Conservation (phyloP, 345 rosid genomes). For the Melaleuca quinquenervia region DNA sequence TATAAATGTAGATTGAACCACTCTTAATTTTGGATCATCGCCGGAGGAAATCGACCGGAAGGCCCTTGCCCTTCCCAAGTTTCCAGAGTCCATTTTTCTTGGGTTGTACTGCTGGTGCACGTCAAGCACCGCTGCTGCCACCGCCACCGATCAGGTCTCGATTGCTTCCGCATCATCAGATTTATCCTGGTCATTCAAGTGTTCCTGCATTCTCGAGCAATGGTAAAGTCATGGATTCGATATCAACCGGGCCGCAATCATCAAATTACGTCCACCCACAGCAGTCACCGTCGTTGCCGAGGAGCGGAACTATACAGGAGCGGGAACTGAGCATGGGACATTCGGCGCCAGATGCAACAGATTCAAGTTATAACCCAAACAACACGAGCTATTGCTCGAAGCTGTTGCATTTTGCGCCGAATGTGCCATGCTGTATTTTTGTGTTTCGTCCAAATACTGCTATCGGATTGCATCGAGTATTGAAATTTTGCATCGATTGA, state of each 20-base stretch:
- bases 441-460: no score
- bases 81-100: background rate
- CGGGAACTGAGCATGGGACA: background rate
- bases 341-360: accelerated
- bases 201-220: no score
- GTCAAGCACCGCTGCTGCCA: background rate
- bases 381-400: background rate
- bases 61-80: background rate
- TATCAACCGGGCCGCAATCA: no score
- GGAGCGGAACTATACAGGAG: background rate
- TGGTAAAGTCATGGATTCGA: no score
- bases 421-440: no score
- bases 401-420: no score
- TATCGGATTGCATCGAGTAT: no score
- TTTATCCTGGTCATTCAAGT: background rate
- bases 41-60: background rate
- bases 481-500: no score
- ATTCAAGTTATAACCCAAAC: background rate
- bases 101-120: background rate
- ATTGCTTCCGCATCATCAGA: background rate
- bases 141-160: no score
- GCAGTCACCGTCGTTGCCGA: background rate
- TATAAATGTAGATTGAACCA: background rate
- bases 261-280: background rate
- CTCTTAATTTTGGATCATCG: background rate